Conservation (phyloP, 208 protist genomes). For the Leishmania lainsoni region DNA sequence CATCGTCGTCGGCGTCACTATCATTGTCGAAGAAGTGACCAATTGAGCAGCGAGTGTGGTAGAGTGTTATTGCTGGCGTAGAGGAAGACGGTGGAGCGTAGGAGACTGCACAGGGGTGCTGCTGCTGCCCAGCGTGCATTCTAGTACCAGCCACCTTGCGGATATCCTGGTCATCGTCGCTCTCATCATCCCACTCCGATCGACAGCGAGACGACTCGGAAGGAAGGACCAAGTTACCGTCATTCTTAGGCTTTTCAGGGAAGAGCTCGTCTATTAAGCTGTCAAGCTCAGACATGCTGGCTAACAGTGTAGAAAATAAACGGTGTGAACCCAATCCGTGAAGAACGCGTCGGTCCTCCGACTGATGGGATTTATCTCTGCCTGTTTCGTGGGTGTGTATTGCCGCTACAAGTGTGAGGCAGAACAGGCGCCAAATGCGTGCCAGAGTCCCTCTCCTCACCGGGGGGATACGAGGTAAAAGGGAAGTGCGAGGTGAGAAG, state of each 20-base stretch:
- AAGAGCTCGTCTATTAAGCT: conserved; percentile 81
- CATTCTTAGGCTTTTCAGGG: conserved; percentile 27
- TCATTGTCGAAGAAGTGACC: conserved; percentile 52
- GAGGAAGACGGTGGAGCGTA: not conserved
- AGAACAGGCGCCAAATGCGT: not conserved
- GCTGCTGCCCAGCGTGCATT: not conserved
- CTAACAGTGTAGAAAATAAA: conserved; percentile 9
- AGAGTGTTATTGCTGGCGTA: not conserved
- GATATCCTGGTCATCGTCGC: conserved; percentile 32
- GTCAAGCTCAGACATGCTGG: conserved; percentile 47
- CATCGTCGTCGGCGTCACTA: conserved; percentile 34
- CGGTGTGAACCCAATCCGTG: not conserved
- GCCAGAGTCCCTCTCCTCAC: not conserved
- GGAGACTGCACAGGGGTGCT: not conserved
- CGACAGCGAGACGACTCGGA: conserved; percentile 4
- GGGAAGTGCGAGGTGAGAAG: not conserved
- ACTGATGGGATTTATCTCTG: not conserved
- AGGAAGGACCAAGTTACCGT: not conserved
- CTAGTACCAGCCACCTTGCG: too few relatives aligned
- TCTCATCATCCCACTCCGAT: conserved; percentile 61
- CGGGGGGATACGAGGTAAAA: not conserved
- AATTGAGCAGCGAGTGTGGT: not conserved
- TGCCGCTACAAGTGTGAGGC: not conserved
- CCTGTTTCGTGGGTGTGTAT: not conserved
- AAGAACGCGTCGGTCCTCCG: not conserved